Evolutionary conservation across 495 filamentous ascomycete genomes (phyloP), one percentile per base, ranked within the genome.

Genomic region (Clohesyomyces aquaticus): DNA sequence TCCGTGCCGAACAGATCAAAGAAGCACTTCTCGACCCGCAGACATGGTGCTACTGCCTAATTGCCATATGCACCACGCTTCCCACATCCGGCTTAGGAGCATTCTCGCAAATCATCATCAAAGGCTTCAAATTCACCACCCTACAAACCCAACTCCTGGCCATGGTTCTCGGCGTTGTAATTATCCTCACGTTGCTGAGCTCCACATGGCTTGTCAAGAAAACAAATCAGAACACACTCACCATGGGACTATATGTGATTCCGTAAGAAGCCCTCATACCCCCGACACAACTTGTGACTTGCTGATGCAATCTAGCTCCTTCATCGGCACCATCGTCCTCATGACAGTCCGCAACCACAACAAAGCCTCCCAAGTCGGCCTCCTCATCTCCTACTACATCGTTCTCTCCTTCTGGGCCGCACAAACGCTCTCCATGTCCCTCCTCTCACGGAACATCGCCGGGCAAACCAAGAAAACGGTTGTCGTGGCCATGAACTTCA

Each of bases 381-480:
- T 86, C 3, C 73, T 86, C n/a, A 77, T 84, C 60, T 75, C 77
- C 68, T 87, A 87, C 68, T 81, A 84, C 65, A 68, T 85, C 14
- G 84, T 82, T 0, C 82, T 83, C 0, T 80, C 85, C 0, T 87
- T 86, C 57, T 85, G 84, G 64, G 83, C 84, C 2, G 82, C 84
- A 0, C 79, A 83, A 54, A 85, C 80, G 0, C 66, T 86, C n/a
- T 75, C 76, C 38, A 73, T 87, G 41, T 82, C 81, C 54, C 77
- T 88, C 63, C 79, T 81, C 28, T 82, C 82, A 29, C 80, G 79
- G 23, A 85, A 84, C 62, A 81, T 78, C 48, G 83, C 79, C 3
- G 80, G 84, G 0, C 83, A 87, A 49, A 87, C 84, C 14, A 88
- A 88, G 70, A 87, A 88, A 65, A 82, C 86, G n/a, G 78, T 83